phyloP scores from a whole-genome alignment of 208 protist genomes.

The Naegleria lovaniensis region DNA sequence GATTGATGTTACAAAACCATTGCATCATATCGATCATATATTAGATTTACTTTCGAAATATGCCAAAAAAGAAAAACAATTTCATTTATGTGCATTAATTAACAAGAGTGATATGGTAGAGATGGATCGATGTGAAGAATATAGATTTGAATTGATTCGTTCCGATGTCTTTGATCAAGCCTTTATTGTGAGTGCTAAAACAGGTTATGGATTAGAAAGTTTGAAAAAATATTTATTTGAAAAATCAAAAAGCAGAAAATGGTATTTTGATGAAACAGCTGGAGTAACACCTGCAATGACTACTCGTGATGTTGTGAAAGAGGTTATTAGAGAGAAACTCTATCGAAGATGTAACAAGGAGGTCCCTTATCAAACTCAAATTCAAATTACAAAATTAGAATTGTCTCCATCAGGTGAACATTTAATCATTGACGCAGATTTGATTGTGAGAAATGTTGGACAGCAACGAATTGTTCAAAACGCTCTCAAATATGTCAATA shows the following conservation, averaged over 20 bases:
- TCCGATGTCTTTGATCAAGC: not conserved
- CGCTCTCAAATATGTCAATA: not conserved
- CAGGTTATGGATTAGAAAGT: not conserved
- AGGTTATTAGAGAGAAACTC: slow-evolving; percentile 22
- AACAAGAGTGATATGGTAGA: slow-evolving; percentile 1
- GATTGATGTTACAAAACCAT: slow-evolving; percentile 21
- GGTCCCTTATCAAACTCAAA: slow-evolving; percentile 13
- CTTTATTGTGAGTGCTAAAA: not conserved
- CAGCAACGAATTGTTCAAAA: not conserved
- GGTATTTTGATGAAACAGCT: not conserved
- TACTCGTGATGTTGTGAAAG: not conserved
- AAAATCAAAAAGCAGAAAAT: not conserved
- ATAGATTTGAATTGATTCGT: slow-evolving; percentile 5
- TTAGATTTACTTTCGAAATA: not conserved
- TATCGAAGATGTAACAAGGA: slow-evolving; percentile 26
- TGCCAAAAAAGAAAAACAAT: not conserved
- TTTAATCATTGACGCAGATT: slow-evolving; percentile 18
- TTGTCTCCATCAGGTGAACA: not conserved
- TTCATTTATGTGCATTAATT: not conserved
- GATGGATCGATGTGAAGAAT: slow-evolving; percentile 6
- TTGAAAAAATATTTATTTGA: not conserved
- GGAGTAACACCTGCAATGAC: not conserved
- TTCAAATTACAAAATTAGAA: not conserved
- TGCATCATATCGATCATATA: not conserved
- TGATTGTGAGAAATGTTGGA: not conserved